Base-by-base conservation (phyloP, 2,329 filamentous ascomycete species). In the Cercospora sp. region DNA sequence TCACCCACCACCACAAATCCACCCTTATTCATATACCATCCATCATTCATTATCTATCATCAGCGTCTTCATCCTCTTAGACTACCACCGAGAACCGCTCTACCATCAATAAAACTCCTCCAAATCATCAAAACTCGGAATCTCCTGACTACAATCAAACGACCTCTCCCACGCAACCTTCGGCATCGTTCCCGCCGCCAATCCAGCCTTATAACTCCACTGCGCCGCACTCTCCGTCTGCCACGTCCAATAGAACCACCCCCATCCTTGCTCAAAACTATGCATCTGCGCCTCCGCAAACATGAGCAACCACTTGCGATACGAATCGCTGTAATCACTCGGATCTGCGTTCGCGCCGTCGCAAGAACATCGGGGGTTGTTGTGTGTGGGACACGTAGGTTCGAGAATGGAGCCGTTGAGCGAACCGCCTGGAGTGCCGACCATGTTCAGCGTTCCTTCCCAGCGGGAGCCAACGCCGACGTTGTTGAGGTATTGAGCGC, bases 191-290 rank as follows among this genome's bases (percentile, higher is more conserved):
- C 92, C 92, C 1, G 91, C 91, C 63, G 86, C 86, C 70, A 94
- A 83, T 0, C 93, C 94, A 71, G 89, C 85, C 80, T 94, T 89
- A 83, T 95, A 97, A 79, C 93, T 97, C 95, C 95, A 99, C 81
- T 97, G 93, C 68, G 89, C 85, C 60, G 91, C 89, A 72, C 81
- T 85, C 83, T 98, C 94, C 32, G 94, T 97, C 81, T 93, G 88
- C 94, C 95, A 97, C 37, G 94, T 98, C 95, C 95, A 99, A 82
- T 99, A 99, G 82, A 97, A 97, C 95, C 95, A 99, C 60, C 95
- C 95, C 90, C 91, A 95, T 5, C 92, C 93, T 71, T 90, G 89
- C 80, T 98, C 94, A 77, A 98, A 99, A 68, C 90, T 92, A 74
- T 90, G 86, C 92, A 99, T 99, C 82, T 99, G 95, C 64, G 94